These are phyloP conservation scores for Agaricus subrufescens DNA, from an alignment of 768 basidiomycete species.

Conservation along the genomic window DNA sequence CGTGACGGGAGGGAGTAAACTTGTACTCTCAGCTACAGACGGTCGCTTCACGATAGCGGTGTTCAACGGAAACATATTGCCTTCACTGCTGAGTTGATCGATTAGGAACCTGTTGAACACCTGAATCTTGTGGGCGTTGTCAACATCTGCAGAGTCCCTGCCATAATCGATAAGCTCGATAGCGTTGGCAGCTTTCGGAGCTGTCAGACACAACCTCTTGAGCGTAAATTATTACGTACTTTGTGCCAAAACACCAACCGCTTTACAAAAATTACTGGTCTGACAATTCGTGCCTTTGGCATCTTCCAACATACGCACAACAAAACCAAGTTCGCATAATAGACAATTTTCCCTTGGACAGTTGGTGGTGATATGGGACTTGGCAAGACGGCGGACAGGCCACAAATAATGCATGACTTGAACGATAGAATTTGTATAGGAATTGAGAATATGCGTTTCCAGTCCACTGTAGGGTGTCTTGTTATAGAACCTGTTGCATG, in stretches of 20 bases:
- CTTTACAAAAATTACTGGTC: conserved; percentile 94
- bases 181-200: conserved; percentile 55
- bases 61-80: conserved; percentile 58
- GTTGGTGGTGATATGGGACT: conserved; percentile 85
- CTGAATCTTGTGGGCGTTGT: conserved; percentile 89
- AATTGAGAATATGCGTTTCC: conserved; percentile 96
- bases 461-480: conserved; percentile 86
- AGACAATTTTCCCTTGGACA: conserved; percentile 91
- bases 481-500: conserved; percentile 77
- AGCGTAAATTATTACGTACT: conserved; percentile 35
- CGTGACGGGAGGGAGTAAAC: conserved; percentile 68
- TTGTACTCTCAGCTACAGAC: conserved; percentile 14
- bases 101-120: conserved; percentile 92
- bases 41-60: conserved; percentile 38
- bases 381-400: conserved; percentile 79
- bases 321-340: conserved; percentile 91
- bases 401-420: conserved; percentile 85
- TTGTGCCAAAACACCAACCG: conserved; percentile 84
- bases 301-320: conserved; percentile 93
- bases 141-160: conserved; percentile 63
- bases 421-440: conserved; percentile 88
- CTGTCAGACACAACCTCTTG: not conserved
- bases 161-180: conserved; percentile 90
- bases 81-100: conserved; percentile 77
- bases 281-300: conserved; percentile 93